These are phyloP conservation scores for Puccinia polysora DNA, from an alignment of 1,284 basidiomycete genomes.

Conservation along the genomic window DNA sequence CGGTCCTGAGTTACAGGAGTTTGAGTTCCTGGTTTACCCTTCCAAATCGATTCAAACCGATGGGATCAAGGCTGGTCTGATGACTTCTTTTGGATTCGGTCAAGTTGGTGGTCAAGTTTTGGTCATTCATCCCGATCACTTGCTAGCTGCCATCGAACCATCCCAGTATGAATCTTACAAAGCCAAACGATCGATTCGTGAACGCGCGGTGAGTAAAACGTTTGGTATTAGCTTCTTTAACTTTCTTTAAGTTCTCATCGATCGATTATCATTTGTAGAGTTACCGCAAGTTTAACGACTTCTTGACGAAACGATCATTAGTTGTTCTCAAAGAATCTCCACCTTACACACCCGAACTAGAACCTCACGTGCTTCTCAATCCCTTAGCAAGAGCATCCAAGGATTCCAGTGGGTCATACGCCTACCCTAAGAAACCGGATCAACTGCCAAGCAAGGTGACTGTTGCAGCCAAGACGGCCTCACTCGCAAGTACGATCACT, in stretches of 20 bases:
- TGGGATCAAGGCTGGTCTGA: constrained; percentile 77
- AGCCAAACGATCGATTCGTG: constrained; percentile 65
- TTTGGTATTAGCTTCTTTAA: constrained; percentile 62
- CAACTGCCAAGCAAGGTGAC: constrained; percentile 24
- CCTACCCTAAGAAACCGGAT: constrained; percentile 66
- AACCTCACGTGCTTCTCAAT: constrained; percentile 83
- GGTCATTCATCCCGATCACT: constrained; percentile 82
- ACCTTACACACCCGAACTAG: constrained; percentile 82
- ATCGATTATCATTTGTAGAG: constrained; percentile 38
- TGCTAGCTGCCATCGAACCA: constrained; percentile 75
- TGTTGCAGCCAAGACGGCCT: constrained; percentile 56
- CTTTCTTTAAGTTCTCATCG: background rate
- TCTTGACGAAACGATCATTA: constrained; percentile 54
- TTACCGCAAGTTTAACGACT: constrained; percentile 74
- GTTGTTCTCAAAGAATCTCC: constrained; percentile 94
- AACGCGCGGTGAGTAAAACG: constrained; percentile 71
- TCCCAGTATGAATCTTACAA: constrained; percentile 71
- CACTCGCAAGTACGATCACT: constrained; percentile 66
- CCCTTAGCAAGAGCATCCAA: constrained; percentile 80
- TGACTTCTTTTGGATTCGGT: constrained; percentile 78
- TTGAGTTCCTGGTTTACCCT: constrained; percentile 90
- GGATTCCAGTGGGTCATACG: constrained; percentile 70
- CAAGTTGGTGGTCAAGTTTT: constrained; percentile 93
- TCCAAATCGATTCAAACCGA: constrained; percentile 91
- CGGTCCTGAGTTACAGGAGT: constrained; percentile 82